Evolutionary conservation across 2,329 filamentous ascomycete genomes (phyloP).

Genomic region (Chaetomium olivaceum): DNA sequence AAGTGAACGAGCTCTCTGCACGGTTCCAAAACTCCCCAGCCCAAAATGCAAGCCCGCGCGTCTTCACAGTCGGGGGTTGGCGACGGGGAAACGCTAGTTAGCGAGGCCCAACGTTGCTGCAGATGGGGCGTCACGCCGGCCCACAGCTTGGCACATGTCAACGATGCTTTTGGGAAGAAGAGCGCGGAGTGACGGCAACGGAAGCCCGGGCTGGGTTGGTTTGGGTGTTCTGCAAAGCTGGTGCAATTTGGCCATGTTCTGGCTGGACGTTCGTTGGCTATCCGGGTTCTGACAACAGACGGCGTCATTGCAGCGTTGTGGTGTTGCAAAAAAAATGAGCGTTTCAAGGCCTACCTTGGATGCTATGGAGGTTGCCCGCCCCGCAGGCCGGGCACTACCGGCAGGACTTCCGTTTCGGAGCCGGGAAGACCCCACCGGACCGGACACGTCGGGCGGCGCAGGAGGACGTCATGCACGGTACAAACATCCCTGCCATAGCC

Average conservation of each 20-base stretch:
- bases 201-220: no score
- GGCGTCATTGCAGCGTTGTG: not conserved
- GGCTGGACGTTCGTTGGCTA: not conserved
- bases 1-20: not conserved
- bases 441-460: not conserved
- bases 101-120: not conserved
- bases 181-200: not conserved
- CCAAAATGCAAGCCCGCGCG: not conserved
- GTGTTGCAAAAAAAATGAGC: no score
- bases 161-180: not conserved
- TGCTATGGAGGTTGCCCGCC: not conserved
- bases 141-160: not conserved
- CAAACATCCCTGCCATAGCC: not conserved
- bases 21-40: not conserved
- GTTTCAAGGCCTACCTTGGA: not conserved
- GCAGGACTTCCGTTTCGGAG: not conserved
- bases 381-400: not conserved
- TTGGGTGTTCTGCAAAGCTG: not conserved
- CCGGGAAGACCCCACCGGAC: not conserved
- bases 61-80: not conserved
- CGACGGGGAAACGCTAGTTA: not conserved
- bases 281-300: not conserved
- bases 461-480: not conserved
- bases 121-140: not conserved
- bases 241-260: not conserved